Percentiles rank a stretch among this genome's conserved stretches.
Evolutionary conservation across 2,329 filamentous ascomycete genomes (phyloP).

Genomic region (Acarospora socialis): DNA sequence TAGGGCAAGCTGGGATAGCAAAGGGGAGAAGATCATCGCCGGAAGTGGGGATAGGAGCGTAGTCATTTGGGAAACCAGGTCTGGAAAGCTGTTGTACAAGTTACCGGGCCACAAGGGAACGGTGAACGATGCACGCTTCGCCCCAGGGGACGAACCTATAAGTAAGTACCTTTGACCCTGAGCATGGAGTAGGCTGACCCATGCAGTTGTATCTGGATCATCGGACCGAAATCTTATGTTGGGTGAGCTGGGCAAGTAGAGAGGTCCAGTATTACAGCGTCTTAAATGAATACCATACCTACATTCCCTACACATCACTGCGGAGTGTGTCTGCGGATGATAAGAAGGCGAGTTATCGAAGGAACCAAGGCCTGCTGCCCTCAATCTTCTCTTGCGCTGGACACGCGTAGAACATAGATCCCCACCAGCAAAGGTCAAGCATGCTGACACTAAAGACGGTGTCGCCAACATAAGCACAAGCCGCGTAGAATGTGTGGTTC

Average conservation of each 20-base stretch:
- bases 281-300: no score
- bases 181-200: constrained; percentile 12
- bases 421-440: no score
- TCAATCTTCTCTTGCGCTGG: no score
- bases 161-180: constrained; percentile 44
- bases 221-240: constrained; percentile 78
- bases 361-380: no score
- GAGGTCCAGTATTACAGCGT: no score
- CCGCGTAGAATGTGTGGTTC: no score
- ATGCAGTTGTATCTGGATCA: constrained; percentile 67
- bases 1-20: constrained; percentile 75
- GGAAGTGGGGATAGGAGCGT: constrained; percentile 84
- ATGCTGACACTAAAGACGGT: no score
- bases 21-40: constrained; percentile 74
- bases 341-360: no score
- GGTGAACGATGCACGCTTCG: constrained; percentile 88
- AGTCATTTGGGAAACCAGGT: constrained; percentile 77
- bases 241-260: constrained; percentile 62
- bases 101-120: constrained; percentile 88
- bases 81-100: constrained; percentile 87
- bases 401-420: no score
- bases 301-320: no score
- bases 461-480: no score
- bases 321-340: no score
- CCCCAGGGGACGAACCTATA: constrained; percentile 70